These are phyloP conservation scores for Sporisorium exsertum DNA, from an alignment of 1,284 basidiomycete genomes.

Conservation along the genomic window DNA sequence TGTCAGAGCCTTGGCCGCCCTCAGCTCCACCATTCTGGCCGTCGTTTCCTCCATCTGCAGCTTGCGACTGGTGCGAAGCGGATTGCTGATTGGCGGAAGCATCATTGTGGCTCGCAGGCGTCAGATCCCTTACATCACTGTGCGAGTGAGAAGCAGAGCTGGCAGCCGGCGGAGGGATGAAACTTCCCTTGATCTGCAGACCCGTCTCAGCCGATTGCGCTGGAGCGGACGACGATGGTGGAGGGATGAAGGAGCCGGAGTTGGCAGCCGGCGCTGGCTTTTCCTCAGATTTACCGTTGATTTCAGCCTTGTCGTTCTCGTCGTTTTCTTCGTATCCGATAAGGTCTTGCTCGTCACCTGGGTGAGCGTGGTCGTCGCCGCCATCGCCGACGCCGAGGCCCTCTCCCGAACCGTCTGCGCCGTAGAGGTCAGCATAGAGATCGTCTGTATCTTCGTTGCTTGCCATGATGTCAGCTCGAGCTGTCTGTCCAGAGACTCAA, in stretches of 20 bases:
- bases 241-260: slow-evolving; percentile 38
- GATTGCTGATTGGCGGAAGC: slow-evolving; percentile 5
- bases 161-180: slow-evolving; percentile 39
- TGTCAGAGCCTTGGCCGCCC: slow-evolving; percentile 5
- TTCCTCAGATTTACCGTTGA: slow-evolving; percentile 2
- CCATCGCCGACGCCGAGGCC: slow-evolving; percentile 36
- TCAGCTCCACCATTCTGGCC: slow-evolving; percentile 5
- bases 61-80: slow-evolving; percentile 7
- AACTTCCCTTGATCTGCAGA: slow-evolving; percentile 49
- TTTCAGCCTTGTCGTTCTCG: slow-evolving; percentile 9
- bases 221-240: slow-evolving; percentile 24
- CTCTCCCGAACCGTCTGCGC: slow-evolving; percentile 31
- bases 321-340: slow-evolving; percentile 43
- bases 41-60: neutral
- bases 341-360: slow-evolving; percentile 42
- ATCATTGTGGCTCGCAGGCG: slow-evolving; percentile 30
- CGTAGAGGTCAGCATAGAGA: slow-evolving; percentile 63
- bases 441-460: slow-evolving; percentile 58
- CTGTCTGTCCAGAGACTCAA: too few species aligned
- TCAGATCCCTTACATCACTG: slow-evolving; percentile 36
- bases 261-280: slow-evolving; percentile 13
- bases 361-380: slow-evolving; percentile 18
- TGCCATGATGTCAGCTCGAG: slow-evolving; percentile 29
- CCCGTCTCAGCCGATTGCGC: slow-evolving; percentile 22
- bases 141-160: slow-evolving; percentile 23